Conservation (phyloP, 352 stramenopile species). For the Pythium phragmiticola region DNA sequence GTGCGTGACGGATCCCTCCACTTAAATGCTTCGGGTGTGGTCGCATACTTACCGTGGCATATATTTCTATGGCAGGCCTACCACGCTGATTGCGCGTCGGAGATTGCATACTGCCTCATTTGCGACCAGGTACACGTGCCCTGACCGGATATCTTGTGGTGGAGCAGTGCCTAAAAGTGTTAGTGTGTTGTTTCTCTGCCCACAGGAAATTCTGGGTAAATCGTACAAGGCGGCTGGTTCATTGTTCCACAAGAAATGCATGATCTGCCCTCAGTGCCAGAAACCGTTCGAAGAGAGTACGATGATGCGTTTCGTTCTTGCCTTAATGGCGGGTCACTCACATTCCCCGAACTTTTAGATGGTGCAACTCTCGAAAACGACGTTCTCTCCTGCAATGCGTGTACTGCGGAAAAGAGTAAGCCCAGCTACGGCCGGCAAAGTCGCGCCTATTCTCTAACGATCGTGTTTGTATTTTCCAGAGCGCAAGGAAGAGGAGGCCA, state of each 20-base stretch:
- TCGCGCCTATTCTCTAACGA: background rate
- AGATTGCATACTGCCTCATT: slow-evolving; percentile 62
- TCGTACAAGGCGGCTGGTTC: slow-evolving; percentile 63
- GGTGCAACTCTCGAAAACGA: slow-evolving; percentile 55
- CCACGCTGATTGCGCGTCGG: slow-evolving; percentile 66
- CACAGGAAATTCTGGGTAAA: slow-evolving; percentile 71
- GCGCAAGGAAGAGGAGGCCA: slow-evolving; percentile 32
- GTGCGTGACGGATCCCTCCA: slow-evolving; percentile 15
- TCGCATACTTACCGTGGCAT: background rate
- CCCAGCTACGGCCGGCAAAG: background rate
- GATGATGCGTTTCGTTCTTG: slow-evolving; percentile 1
- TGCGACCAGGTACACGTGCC: slow-evolving; percentile 57
- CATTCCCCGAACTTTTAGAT: slow-evolving; percentile 18
- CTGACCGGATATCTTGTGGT: too few species aligned
- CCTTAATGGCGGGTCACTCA: background rate
- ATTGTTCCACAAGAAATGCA: slow-evolving; percentile 79
- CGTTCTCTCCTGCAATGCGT: slow-evolving; percentile 54
- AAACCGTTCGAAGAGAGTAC: slow-evolving; percentile 68
- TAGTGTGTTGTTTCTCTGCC: background rate
- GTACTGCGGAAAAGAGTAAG: slow-evolving; percentile 47
- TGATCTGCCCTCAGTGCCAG: slow-evolving; percentile 69
- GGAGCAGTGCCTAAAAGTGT: background rate
- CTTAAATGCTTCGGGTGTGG: background rate
- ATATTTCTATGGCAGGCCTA: slow-evolving; percentile 41
- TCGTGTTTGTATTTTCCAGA: slow-evolving; percentile 10